These are phyloP conservation scores for Litsea cubeba DNA, from an alignment of 164 flowering plant species.

Conservation along the genomic window DNA sequence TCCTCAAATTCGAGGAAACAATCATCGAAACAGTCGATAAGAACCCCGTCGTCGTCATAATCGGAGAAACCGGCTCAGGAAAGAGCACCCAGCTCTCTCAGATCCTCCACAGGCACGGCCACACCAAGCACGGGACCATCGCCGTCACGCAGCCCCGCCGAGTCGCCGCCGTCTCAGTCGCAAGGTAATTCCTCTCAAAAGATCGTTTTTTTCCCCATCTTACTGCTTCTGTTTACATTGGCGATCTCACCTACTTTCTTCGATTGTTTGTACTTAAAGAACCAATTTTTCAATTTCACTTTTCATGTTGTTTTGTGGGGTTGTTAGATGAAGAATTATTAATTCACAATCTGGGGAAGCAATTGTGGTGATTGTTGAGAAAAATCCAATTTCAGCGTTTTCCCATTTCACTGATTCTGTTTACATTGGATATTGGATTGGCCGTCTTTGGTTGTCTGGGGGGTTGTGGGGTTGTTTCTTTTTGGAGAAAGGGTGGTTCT, in stretches of 20 bases:
- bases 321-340: too few species aligned
- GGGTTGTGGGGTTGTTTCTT: too few species aligned
- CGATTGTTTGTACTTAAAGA: neutral
- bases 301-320: too few species aligned
- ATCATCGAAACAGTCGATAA: slow-evolving; percentile 67
- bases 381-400: neutral
- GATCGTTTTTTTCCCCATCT: neutral
- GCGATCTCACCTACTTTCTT: neutral
- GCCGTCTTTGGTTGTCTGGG: neutral
- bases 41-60: slow-evolving; percentile 69
- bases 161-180: slow-evolving; percentile 92
- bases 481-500: too few species aligned
- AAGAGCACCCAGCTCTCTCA: slow-evolving; percentile 99
- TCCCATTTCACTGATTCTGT: neutral
- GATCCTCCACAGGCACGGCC: slow-evolving; percentile 71
- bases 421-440: neutral
- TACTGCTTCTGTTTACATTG: neutral
- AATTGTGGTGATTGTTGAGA: too few species aligned
- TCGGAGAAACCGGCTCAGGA: slow-evolving; percentile 98
- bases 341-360: too few species aligned
- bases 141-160: slow-evolving; percentile 96
- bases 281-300: too few species aligned
- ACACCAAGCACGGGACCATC: slow-evolving; percentile 43
- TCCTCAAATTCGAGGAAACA: slow-evolving; percentile 77
- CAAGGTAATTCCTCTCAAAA: slow-evolving; percentile 36